phyloP scores from a whole-genome alignment of 108 stramenopile genomes.

The Schizochytrium sp. region DNA sequence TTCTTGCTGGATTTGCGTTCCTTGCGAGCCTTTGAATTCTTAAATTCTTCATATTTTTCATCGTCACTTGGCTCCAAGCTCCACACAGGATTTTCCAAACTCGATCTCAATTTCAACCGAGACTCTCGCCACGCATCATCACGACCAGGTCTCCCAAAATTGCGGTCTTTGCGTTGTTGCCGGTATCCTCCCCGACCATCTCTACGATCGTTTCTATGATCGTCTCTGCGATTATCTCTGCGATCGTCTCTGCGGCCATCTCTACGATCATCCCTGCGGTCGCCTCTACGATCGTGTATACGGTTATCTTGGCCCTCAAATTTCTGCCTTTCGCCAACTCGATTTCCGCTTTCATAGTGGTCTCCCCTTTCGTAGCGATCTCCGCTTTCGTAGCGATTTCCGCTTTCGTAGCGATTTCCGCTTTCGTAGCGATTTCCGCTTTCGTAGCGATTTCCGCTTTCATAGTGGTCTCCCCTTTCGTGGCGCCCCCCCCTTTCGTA shows the following conservation, averaged over 20 bases:
- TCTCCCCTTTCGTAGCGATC: neutral
- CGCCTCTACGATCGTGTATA: too few relatives aligned
- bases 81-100: conserved; percentile 84
- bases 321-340: neutral
- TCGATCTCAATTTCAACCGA: conserved; percentile 77
- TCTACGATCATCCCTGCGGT: too few relatives aligned
- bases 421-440: conserved; percentile 12
- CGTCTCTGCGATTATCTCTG: neutral
- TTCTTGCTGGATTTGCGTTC: neutral
- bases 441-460: neutral
- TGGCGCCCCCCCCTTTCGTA: neutral
- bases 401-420: neutral
- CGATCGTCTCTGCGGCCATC: neutral
- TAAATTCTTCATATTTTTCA: conserved; percentile 76
- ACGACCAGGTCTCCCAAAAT: too few relatives aligned
- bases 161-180: neutral
- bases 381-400: neutral
- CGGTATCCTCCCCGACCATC: neutral
- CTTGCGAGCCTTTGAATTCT: too few relatives aligned
- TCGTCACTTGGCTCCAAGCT: conserved; percentile 69
- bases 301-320: neutral
- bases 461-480: neutral
- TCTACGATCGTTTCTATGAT: neutral
- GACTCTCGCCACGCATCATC: conserved; percentile 70
- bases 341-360: neutral